Percentiles rank a stretch among this genome's conserved stretches.
Evolutionary conservation across 208 protist genomes (phyloP).

Genomic region (Leishmania gerbilli): DNA sequence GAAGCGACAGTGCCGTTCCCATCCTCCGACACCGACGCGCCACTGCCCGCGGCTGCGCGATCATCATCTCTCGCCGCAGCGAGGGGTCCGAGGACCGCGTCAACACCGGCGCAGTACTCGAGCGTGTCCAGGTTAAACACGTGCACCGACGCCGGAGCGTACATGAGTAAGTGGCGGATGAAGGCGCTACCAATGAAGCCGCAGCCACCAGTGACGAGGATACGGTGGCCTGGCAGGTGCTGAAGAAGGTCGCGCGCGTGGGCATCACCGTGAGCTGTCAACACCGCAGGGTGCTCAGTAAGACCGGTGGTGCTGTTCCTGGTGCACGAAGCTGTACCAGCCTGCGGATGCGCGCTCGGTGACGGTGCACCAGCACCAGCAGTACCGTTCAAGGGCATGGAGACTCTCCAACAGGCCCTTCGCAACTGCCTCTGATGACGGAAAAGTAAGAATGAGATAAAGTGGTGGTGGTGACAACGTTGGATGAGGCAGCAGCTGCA

Average conservation of each 20-base stretch:
- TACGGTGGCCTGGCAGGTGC: constrained; percentile 32
- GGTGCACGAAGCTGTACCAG: neutral
- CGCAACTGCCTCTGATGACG: neutral
- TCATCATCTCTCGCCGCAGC: neutral
- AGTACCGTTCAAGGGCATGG: neutral
- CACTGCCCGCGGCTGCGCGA: neutral
- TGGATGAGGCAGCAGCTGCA: neutral
- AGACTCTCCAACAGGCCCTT: neutral
- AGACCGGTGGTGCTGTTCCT: neutral
- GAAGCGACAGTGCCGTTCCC: constrained; percentile 14
- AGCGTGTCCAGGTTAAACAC: constrained; percentile 91
- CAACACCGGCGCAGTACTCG: constrained; percentile 83
- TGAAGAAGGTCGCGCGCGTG: constrained; percentile 17
- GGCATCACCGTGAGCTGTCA: neutral
- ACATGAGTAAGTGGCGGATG: constrained; percentile 60
- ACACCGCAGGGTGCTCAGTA: neutral
- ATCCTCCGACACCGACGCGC: constrained; percentile 34
- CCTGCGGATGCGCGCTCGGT: neutral
- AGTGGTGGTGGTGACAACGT: neutral
- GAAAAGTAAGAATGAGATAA: constrained; percentile 1
- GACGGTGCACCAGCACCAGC: neutral
- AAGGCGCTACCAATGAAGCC: constrained; percentile 89
- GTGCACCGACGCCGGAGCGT: constrained; percentile 58
- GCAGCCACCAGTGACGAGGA: constrained; percentile 82
- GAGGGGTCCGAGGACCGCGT: constrained; percentile 9